phyloP scores from a whole-genome alignment of 2,329 filamentous ascomycete species.

The Fonsecaea pedrosoi region DNA sequence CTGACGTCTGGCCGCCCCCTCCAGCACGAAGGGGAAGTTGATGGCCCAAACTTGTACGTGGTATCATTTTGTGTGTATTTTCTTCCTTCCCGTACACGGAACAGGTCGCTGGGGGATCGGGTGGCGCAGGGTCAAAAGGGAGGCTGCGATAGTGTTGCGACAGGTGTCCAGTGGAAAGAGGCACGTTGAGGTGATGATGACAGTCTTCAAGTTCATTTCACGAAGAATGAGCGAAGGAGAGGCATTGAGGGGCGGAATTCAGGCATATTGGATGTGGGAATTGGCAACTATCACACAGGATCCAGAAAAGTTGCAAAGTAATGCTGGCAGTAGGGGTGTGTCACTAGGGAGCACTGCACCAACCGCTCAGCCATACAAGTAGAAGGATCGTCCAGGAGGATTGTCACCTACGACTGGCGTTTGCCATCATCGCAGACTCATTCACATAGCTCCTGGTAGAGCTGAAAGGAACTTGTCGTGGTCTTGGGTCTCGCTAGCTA shows the following conservation, averaged over 20 bases:
- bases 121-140: background rate
- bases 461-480: background rate
- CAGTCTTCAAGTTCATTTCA: background rate
- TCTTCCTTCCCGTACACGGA: background rate
- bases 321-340: background rate
- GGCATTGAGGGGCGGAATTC: background rate
- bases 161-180: background rate
- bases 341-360: background rate
- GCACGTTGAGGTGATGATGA: background rate
- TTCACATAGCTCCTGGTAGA: background rate
- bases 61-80: constrained; percentile 5
- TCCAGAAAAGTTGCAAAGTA: background rate
- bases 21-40: constrained; percentile 29
- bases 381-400: constrained; percentile 2
- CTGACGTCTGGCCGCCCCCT: constrained; percentile 38
- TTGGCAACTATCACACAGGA: background rate
- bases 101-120: background rate
- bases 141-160: background rate
- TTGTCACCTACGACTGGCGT: background rate
- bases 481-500: constrained; percentile 5
- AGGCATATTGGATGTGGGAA: constrained; percentile 6
- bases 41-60: constrained; percentile 13
- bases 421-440: background rate
- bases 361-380: constrained; percentile 1
- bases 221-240: background rate